Conservation (phyloP, 352 stramenopile genomes). For the Globisporangium sylvaticum region DNA sequence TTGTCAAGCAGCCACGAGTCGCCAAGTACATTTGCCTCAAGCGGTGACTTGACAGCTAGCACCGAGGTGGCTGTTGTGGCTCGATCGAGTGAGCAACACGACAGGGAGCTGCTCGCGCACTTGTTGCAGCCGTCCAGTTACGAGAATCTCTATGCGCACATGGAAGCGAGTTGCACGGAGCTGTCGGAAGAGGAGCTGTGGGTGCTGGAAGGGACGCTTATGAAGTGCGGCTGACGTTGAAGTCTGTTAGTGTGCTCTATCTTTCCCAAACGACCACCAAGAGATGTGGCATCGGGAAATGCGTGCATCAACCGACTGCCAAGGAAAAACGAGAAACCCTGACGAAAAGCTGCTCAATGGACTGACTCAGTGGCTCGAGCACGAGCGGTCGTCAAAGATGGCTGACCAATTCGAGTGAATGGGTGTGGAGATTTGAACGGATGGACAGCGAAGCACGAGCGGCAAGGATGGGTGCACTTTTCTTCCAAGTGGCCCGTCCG, state of each 20-base stretch:
- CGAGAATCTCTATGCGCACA: background rate
- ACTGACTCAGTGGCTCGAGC: background rate
- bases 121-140: conserved; percentile 12
- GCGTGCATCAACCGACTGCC: background rate
- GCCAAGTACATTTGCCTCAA: background rate
- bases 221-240: conserved; percentile 3
- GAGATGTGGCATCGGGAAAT: background rate
- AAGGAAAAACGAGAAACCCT: background rate
- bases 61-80: background rate
- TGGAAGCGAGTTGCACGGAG: background rate
- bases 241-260: background rate
- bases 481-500: background rate
- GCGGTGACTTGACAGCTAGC: background rate
- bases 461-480: background rate
- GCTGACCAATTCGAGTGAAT: background rate
- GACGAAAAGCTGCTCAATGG: background rate
- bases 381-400: background rate
- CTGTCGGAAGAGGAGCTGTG: conserved; percentile 25
- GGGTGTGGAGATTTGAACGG: conserved; percentile 1
- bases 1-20: background rate
- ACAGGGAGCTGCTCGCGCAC: background rate
- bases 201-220: conserved; percentile 26
- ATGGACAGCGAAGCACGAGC: background rate
- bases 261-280: background rate
- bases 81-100: background rate